Percentiles rank a stretch among this genome's conserved stretches.
These are phyloP conservation scores for Vinca minor DNA, from an alignment of 257 asterid genomes.

Conservation along the genomic window DNA sequence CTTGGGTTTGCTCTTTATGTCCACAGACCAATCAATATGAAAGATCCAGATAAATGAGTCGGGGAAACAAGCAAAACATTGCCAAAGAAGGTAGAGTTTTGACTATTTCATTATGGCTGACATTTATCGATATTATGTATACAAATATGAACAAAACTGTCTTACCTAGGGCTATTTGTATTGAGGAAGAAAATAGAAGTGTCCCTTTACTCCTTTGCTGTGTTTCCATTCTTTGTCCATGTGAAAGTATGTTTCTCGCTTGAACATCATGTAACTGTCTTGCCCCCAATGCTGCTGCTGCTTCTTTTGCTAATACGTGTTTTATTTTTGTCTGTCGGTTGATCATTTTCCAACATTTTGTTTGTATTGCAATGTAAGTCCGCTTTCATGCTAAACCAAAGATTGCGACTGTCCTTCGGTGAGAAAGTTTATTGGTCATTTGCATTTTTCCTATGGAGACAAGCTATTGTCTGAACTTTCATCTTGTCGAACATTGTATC, in stretches of 20 bases:
- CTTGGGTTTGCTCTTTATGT: neutral
- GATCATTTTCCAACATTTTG: neutral
- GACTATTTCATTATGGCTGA: constrained; percentile 16
- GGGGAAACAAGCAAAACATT: neutral
- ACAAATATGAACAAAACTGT: constrained; percentile 24
- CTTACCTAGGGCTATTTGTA: constrained; percentile 29
- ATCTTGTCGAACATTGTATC: constrained; percentile 42
- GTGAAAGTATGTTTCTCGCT: neutral
- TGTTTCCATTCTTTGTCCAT: neutral
- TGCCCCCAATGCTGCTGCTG: constrained; percentile 5
- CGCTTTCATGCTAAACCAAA: neutral
- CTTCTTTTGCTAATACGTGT: neutral
- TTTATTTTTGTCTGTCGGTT: neutral
- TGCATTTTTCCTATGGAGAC: constrained; percentile 23
- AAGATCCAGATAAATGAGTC: neutral
- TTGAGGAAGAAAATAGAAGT: constrained; percentile 3
- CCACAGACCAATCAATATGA: neutral
- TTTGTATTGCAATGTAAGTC: neutral
- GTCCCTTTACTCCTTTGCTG: neutral
- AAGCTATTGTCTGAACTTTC: constrained; percentile 43
- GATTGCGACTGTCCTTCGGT: neutral
- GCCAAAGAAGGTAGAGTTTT: constrained; percentile 6
- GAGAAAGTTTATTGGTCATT: constrained; percentile 1
- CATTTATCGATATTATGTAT: constrained; percentile 27
- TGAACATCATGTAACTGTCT: constrained; percentile 7